These are phyloP conservation scores for Trichaptum fuscoviolaceum DNA, from an alignment of 768 basidiomycete species.

Conservation along the genomic window DNA sequence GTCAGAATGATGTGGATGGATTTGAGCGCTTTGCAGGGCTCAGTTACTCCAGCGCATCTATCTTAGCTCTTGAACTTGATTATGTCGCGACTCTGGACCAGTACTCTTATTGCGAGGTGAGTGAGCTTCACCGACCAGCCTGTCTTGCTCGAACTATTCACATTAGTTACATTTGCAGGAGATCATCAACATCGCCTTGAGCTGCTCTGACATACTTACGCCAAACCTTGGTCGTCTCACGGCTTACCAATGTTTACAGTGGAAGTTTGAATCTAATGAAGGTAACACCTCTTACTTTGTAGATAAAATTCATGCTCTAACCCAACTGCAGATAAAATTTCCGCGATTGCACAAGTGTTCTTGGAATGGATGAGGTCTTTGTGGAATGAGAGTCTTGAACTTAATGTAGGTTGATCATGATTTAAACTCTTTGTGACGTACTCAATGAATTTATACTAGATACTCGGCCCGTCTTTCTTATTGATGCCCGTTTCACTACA, in stretches of 20 bases:
- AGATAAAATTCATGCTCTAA: neutral
- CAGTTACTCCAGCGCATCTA: neutral
- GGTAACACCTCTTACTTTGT: neutral
- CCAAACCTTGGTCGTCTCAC: neutral
- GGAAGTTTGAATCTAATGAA: neutral
- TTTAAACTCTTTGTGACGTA: neutral
- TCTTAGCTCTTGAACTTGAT: neutral
- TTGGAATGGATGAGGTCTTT: neutral
- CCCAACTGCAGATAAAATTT: neutral
- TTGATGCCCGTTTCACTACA: slow-evolving; percentile 34
- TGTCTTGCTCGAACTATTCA: neutral
- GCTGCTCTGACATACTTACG: neutral
- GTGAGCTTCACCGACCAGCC: neutral
- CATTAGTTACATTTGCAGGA: neutral
- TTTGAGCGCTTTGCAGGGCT: neutral
- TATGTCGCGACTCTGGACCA: neutral
- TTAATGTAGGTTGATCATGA: neutral
- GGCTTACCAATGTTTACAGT: neutral
- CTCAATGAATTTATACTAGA: slow-evolving; percentile 8
- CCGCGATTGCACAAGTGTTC: neutral
- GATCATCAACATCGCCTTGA: neutral
- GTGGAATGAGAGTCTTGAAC: neutral
- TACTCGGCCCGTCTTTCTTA: slow-evolving; percentile 36
- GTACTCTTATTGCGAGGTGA: neutral
- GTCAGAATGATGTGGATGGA: neutral